Percentiles rank a stretch among this genome's conserved stretches.
phyloP scores from a whole-genome alignment of 139 green algal species.

The Choricystis sp. region DNA sequence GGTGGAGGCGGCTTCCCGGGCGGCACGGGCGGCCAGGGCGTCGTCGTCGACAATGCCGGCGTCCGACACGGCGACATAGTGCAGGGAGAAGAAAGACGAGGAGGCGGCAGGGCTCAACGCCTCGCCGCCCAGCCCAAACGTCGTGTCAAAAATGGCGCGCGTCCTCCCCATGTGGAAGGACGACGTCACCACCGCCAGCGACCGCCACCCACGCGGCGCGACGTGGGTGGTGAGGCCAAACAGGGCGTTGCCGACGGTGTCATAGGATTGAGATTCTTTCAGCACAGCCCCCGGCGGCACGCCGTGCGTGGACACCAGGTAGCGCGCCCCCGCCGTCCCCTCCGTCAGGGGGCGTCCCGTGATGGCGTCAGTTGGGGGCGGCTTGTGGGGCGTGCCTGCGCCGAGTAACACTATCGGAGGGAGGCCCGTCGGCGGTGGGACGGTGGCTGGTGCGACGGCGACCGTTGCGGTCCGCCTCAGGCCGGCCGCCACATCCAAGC shows the following conservation, averaged over 20 bases:
- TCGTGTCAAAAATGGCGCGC: conserved; percentile 36
- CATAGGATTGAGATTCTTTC: conserved; percentile 57
- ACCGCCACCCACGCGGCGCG: conserved; percentile 49
- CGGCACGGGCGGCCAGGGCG: conserved; percentile 19
- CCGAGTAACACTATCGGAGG: conserved; percentile 26
- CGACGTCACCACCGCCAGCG: conserved; percentile 37
- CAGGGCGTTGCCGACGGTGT: conserved; percentile 76
- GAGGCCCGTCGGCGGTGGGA: no score
- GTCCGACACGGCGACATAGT: conserved; percentile 23
- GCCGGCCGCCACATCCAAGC: conserved; percentile 17
- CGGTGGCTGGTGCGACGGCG: no score
- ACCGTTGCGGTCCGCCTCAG: conserved; percentile 1
- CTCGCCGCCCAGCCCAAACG: conserved; percentile 31
- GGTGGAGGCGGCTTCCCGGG: conserved; percentile 32
- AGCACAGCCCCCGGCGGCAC: conserved; percentile 22
- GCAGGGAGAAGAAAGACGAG: not conserved
- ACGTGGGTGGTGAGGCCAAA: conserved; percentile 63
- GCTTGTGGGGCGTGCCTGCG: conserved; percentile 71
- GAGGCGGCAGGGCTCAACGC: not conserved
- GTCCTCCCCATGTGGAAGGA: conserved; percentile 69
- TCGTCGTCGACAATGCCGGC: conserved; percentile 29
- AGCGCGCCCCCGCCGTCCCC: conserved; percentile 36
- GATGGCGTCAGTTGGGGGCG: conserved; percentile 8
- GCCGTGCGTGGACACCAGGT: conserved; percentile 22
- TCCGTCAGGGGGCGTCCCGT: conserved; percentile 58